Evolutionary conservation across 306 rosid genomes (phyloP), one percentile per base, ranked within the genome.

Genomic region (Abrus precatorius): DNA sequence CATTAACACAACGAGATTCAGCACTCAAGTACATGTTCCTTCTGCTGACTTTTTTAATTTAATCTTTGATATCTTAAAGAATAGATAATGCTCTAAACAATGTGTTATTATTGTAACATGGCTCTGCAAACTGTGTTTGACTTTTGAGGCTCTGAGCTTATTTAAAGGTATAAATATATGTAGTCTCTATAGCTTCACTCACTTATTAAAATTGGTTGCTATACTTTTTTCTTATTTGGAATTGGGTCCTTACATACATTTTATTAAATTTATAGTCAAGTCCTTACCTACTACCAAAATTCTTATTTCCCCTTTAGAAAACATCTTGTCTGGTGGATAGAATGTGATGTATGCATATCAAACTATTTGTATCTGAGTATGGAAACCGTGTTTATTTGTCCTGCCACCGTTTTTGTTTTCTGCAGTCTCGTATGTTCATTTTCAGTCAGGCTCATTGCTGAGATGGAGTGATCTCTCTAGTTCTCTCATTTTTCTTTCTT

Each of bases 301-400:
- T 70, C 53, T 36, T 79, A 20, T 45, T 32, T 27, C 54, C 34
- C 30, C 10, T 28, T 13, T 13, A 12, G 45, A 45, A 14, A 57
- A 56, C 30, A 41, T 56, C 11, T 55, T 78, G 5, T 61, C 48
- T 8, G 52, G 50, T 27, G 12, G 69, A 32, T 45, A 77, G n/a
- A 67, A 47, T 78, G 68, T 32, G 40, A 33, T 5, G 8, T 68
- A 41, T n/a, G 76, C 53, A 78, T 78, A 43, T 55, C 52, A 56
- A 70, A 6, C 69, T 68, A 27, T 69, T 44, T 4, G 2, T 56
- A 32, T 11, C 50, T 20, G 48, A 32, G 5, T 69, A 44, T 14
- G 55, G 10, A 36, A 28, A 67, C 34, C 8, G 57, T 41, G 68
- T 78, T 55, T 5, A 41, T 55, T 44, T 67, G 49, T 55, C 43